These are phyloP conservation scores for Rhizopus delemar DNA, from an alignment of 371 early-diverging fungal species.

Conservation along the genomic window DNA sequence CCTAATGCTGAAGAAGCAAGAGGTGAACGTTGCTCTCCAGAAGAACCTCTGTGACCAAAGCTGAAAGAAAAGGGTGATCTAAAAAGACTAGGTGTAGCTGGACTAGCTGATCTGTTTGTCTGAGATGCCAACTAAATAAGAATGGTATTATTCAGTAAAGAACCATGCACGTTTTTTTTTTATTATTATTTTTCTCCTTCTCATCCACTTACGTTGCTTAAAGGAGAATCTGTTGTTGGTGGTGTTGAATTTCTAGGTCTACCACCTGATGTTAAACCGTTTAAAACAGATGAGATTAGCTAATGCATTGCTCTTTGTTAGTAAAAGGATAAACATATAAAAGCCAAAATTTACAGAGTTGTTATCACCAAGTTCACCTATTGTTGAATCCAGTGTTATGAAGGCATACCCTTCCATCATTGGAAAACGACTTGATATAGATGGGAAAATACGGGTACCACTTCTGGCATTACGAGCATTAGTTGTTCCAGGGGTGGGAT, in stretches of 20 bases:
- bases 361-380: slow-evolving; percentile 34
- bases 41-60: slow-evolving; percentile 14
- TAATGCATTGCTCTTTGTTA: neutral
- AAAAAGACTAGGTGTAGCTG: neutral
- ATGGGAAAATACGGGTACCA: neutral
- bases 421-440: slow-evolving; percentile 20
- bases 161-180: neutral
- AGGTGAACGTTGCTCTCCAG: slow-evolving; percentile 1
- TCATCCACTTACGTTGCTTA: neutral
- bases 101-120: neutral
- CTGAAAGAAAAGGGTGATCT: slow-evolving; percentile 22
- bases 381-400: slow-evolving; percentile 40
- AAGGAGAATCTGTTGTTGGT: neutral
- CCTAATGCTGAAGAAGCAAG: slow-evolving; percentile 10
- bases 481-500: slow-evolving; percentile 16
- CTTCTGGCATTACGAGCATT: neutral
- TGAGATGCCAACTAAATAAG: neutral
- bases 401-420: slow-evolving; percentile 54
- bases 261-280: neutral
- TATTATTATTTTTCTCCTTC: neutral
- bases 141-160: neutral
- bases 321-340: neutral
- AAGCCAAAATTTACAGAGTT: slow-evolving; percentile 33
- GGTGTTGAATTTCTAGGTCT: neutral
- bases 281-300: neutral